A percentile compares a stretch with the other conserved stretches of the same genome.
Evolutionary conservation across 805 yeast species (phyloP).

Genomic region (Zygoascus bituminiphila): DNA sequence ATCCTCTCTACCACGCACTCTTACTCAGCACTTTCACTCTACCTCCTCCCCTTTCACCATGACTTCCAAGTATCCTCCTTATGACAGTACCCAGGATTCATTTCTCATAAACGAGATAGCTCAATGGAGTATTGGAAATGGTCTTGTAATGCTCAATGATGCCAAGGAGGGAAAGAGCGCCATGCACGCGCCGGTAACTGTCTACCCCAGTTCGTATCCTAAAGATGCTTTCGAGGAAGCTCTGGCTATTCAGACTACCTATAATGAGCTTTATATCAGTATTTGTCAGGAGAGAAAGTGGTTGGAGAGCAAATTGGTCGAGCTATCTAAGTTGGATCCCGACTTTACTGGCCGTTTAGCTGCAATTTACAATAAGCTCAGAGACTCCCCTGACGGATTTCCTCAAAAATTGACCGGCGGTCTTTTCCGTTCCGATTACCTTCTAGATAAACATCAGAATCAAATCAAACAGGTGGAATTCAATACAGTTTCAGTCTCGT

Average conservation of each 20-base stretch:
- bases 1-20: background rate
- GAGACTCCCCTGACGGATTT: constrained; percentile 45
- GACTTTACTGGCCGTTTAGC: constrained; percentile 79
- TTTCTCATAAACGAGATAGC: constrained; percentile 28
- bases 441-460: constrained; percentile 36
- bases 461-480: constrained; percentile 90
- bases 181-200: constrained; percentile 74
- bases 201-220: constrained; percentile 88
- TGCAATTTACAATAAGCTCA: constrained; percentile 40
- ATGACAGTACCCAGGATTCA: constrained; percentile 9
- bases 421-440: constrained; percentile 82
- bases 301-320: constrained; percentile 48
- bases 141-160: constrained; percentile 74
- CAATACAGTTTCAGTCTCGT: constrained; percentile 91
- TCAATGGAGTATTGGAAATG: constrained; percentile 76
- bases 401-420: constrained; percentile 59
- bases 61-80: constrained; percentile 12
- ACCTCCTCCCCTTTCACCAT: background rate
- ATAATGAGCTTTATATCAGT: constrained; percentile 66
- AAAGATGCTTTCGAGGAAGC: constrained; percentile 58
- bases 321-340: constrained; percentile 41
- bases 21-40: background rate
- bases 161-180: constrained; percentile 39
- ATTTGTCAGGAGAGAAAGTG: constrained; percentile 54
- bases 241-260: constrained; percentile 51